Percentiles rank a stretch among this genome's conserved stretches.
Conservation (phyloP, 257 asterid species). For the Petrea volubilis region DNA sequence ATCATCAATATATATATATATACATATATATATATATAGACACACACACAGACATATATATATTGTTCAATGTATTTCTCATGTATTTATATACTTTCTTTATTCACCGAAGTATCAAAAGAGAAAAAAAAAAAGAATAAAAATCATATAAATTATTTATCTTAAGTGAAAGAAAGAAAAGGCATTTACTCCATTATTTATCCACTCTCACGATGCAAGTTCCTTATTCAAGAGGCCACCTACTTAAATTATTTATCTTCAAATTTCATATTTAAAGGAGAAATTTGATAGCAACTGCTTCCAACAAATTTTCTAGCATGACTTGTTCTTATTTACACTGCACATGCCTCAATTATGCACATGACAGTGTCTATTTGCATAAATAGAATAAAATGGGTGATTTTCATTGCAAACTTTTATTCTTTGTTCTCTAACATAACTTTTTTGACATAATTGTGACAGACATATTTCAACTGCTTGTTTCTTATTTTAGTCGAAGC, state of each 20-base stretch:
- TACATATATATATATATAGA: too few species aligned
- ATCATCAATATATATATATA: too few species aligned
- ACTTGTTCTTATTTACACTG: not conserved
- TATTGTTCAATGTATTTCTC: too few species aligned
- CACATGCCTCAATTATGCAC: not conserved
- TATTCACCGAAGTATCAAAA: too few species aligned
- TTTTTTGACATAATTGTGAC: not conserved
- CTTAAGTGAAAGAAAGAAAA: too few species aligned
- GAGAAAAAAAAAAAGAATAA: too few species aligned
- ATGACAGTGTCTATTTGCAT: not conserved
- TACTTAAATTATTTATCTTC: not conserved
- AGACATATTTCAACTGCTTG: not conserved
- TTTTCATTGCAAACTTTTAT: not conserved
- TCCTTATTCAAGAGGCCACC: not conserved
- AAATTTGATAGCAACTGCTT: slow-evolving; percentile 13
- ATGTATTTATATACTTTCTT: too few species aligned
- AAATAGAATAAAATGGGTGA: not conserved
- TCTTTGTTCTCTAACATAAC: not conserved
- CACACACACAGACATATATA: too few species aligned
- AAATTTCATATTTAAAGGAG: not conserved
- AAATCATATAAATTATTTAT: too few species aligned
- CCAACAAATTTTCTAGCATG: slow-evolving; percentile 7
- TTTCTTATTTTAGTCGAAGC: not conserved
- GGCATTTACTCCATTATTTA: too few species aligned
- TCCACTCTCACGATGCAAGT: too few species aligned